Conservation (phyloP, 306 rosid species). For the Crotalaria pallida region DNA sequence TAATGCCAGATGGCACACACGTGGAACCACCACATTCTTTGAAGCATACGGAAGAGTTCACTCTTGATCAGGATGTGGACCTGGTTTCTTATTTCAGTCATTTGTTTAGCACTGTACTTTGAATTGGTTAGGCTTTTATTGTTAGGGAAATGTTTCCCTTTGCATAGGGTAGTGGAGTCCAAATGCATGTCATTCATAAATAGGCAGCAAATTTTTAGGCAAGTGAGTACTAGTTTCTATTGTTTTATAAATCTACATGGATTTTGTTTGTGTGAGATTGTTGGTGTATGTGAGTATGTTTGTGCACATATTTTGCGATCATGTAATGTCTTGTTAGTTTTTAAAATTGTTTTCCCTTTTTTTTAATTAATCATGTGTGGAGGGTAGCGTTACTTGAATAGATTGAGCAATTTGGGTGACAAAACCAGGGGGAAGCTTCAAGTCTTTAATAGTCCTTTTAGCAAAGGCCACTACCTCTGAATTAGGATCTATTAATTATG, state of each 20-base stretch:
- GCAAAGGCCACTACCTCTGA: slow-evolving; percentile 74
- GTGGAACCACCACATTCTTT: slow-evolving; percentile 66
- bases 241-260: no score
- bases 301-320: no score
- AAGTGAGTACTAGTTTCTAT: no score
- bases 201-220: neutral
- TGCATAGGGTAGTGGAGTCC: neutral
- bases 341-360: no score
- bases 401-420: slow-evolving; percentile 74
- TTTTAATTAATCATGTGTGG: no score
- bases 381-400: slow-evolving; percentile 57
- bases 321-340: no score
- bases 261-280: no score
- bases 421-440: slow-evolving; percentile 76
- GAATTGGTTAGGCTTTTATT: slow-evolving; percentile 7
- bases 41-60: slow-evolving; percentile 49
- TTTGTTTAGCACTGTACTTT: neutral
- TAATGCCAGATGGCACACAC: slow-evolving; percentile 49
- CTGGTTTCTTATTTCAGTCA: slow-evolving; percentile 13
- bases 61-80: slow-evolving; percentile 69
- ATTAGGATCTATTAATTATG: slow-evolving; percentile 51
- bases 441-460: slow-evolving; percentile 71
- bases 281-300: no score
- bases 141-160: neutral
- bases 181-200: no score